These are phyloP conservation scores for Cladosporium sp. DNA, from an alignment of 2,329 filamentous ascomycete genomes.

Conservation along the genomic window DNA sequence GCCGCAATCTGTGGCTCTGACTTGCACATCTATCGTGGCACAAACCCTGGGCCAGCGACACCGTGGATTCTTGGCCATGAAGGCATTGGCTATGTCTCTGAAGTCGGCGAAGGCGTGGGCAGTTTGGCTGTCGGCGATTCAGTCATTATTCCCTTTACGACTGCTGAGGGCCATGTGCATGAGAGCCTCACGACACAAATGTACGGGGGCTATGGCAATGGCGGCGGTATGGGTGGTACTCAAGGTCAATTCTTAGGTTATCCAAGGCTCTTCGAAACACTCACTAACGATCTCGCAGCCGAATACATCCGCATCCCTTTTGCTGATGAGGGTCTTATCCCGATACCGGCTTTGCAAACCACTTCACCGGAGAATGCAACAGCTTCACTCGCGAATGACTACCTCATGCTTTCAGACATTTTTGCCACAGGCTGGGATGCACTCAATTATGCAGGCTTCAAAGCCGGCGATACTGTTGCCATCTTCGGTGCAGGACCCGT, in stretches of 20 bases:
- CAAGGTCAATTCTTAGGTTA: background rate
- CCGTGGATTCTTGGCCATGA: conserved; percentile 22
- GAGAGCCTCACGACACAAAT: conserved; percentile 8
- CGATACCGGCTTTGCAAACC: background rate
- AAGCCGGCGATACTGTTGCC: conserved; percentile 70
- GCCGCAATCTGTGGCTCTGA: conserved; percentile 25
- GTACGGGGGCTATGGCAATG: conserved; percentile 20
- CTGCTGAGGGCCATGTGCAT: conserved; percentile 19
- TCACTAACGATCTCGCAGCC: conserved; percentile 9
- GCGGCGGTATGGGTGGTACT: conserved; percentile 12
- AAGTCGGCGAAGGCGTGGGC: conserved; percentile 19
- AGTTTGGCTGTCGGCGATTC: conserved; percentile 20
- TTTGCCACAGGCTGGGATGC: conserved; percentile 53
- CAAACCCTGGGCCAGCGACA: background rate
- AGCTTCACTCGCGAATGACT: conserved; percentile 10
- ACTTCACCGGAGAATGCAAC: conserved; percentile 9
- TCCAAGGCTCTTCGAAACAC: background rate
- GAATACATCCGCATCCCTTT: conserved; percentile 20
- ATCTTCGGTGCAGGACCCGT: conserved; percentile 81
- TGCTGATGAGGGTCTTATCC: conserved; percentile 20
- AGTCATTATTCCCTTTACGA: conserved; percentile 22
- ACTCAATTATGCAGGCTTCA: conserved; percentile 75
- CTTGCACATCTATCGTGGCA: conserved; percentile 26
- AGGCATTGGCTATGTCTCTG: conserved; percentile 22
- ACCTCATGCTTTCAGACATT: conserved; percentile 55